These are phyloP conservation scores for Dichomitus squalens DNA, from an alignment of 1,284 basidiomycete genomes.

Conservation along the genomic window DNA sequence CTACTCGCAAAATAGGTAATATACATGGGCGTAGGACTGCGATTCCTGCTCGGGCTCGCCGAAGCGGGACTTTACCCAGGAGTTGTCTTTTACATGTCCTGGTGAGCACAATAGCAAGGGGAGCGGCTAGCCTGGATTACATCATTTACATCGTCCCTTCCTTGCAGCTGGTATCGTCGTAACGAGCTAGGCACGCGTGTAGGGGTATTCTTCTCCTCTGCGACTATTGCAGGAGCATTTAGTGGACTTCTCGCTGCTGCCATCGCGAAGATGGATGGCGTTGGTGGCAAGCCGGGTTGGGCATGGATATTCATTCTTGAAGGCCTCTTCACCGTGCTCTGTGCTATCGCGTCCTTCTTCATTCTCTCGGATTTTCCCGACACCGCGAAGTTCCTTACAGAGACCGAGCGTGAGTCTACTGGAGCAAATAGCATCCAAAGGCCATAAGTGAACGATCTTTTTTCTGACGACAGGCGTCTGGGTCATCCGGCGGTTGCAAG, in stretches of 20 bases:
- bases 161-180: conserved; percentile 46
- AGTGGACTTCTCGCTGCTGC: conserved; percentile 67
- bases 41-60: conserved; percentile 38
- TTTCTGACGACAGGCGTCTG: conserved; percentile 41
- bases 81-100: conserved; percentile 41
- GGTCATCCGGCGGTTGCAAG: conserved; percentile 48
- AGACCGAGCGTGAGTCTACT: conserved; percentile 44
- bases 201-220: conserved; percentile 69
- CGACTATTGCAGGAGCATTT: conserved; percentile 71
- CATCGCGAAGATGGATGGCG: conserved; percentile 68
- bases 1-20: background rate
- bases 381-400: conserved; percentile 56
- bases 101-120: conserved; percentile 26
- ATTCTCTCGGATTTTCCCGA: conserved; percentile 63
- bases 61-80: conserved; percentile 43
- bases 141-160: too few species aligned
- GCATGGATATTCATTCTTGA: conserved; percentile 80
- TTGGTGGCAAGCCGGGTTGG: conserved; percentile 62
- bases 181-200: conserved; percentile 62
- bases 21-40: conserved; percentile 28
- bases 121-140: too few species aligned
- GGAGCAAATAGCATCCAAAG: background rate
- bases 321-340: conserved; percentile 66
- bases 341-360: conserved; percentile 53
- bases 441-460: background rate